Base-by-base conservation (phyloP, 495 filamentous ascomycete genomes). In the Cercophora scortea region DNA sequence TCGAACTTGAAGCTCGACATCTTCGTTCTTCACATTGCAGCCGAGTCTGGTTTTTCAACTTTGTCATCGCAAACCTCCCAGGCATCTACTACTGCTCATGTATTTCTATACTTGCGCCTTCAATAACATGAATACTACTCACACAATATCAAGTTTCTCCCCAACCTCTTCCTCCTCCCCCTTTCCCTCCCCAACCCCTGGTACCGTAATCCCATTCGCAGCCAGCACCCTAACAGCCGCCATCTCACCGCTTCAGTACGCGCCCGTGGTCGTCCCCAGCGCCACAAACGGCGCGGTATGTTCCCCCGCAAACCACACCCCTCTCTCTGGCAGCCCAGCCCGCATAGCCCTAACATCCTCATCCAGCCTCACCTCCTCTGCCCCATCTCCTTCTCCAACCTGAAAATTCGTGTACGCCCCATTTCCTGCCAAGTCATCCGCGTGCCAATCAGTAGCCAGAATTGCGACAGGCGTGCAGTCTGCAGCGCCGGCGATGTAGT, bases 331-430 rank as follows among this genome's bases (percentile, higher is more conserved):
- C 42, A 87, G 68, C 3, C 90, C 92, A 3, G 78, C 70, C 33
- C 90, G 74, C 73, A 96, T 80, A 1, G 75, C 69, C 62, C 85
- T 76, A 36, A 96, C 83, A 59, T 96, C 92, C 46, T 72, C 63
- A 44, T 85, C 83, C 25, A 25, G 25, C 25, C 25, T 25, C 25
- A 25, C 25, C 2, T 25, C 25, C 25, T 25, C 25, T 5, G 25
- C 25, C 0, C 82, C 90, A 13, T 81, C 72, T 53, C 79, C 63
- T 15, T 93, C 60, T 0, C 89, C 92, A 34, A 85, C 73, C 64
- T 88, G 89, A 71, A 96, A 96, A 49, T 95, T 98, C 25, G 74
- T 79, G 62, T 98, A 98, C 38, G 84, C 88, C n/a, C 92, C 93
- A 59, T 88, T 80, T 1, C 93, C 92, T 0, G 91, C 89, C 36